Base-by-base conservation (phyloP, 2,329 filamentous ascomycete species). In the Seiridium cupressi region DNA sequence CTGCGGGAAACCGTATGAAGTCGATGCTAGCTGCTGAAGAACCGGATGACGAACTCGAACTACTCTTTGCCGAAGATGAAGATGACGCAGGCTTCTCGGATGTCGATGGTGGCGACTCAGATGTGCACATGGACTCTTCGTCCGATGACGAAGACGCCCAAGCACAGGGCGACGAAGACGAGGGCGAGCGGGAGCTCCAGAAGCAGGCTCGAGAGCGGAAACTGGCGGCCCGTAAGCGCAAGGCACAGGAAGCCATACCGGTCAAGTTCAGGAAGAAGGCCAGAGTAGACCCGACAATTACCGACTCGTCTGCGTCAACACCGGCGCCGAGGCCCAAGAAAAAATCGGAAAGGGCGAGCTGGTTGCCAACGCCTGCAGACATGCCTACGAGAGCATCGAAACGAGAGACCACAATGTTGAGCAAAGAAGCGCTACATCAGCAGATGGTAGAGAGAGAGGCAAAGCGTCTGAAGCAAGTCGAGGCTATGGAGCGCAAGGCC, bases 151-250 rank as follows among this genome's bases (percentile, higher is more conserved):
- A 95, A 54, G 92, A 96, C 62, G 89, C 92, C 60, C 87, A 85
- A 74, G 80, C 87, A 56, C 81, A 89, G 61, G 74, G 71, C 35
- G 83, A 95, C 65, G 92, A 96, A 47, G 74, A 95, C 4, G 91
- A 92, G 60, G 95, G 95, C 40, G 95, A 99, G 76, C 90, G 89
- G 68, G 92, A 96, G 75, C 74, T 99, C 58, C 88, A 95, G 75
- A 89, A 86, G 64, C 85, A 90, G 67, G 92, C 89, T 60, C 88
- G 87, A 66, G 86, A 85, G 61, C 89, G 89, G 67, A 85, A 81
- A 67, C 75, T 82, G 60, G 86, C 84, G 3, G 91, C 81, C 55
- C 79, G 92, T 73, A 97, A 97, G 76, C 87, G 92, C 65, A 96
- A 94, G 70, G 86, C 89, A 1, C 87, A 91, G 68, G 88, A 93